A percentile compares a stretch with the other conserved stretches of the same genome.
These are phyloP conservation scores for Claviceps paspali DNA, from an alignment of 2,329 filamentous ascomycete genomes.

Conservation along the genomic window DNA sequence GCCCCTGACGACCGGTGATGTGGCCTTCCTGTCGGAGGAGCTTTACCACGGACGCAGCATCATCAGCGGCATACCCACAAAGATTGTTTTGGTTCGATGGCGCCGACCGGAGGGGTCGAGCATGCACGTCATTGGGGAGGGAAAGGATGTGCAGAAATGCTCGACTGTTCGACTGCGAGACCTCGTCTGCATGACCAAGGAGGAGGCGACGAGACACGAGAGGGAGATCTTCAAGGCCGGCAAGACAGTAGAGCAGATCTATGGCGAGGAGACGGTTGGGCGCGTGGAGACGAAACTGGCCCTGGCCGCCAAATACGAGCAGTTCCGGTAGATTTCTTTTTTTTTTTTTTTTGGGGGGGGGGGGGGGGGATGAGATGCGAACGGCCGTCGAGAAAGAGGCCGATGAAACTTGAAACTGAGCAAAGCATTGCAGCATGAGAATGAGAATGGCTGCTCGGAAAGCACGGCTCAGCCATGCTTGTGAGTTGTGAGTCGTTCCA, in stretches of 20 bases:
- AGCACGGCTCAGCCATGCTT: too few species aligned
- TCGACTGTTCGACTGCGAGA: constrained; percentile 55
- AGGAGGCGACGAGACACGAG: constrained; percentile 70
- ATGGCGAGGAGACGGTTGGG: constrained; percentile 50
- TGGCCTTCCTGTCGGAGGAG: constrained; percentile 81
- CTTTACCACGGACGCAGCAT: constrained; percentile 72
- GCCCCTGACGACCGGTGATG: constrained; percentile 62
- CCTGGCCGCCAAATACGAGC: constrained; percentile 50
- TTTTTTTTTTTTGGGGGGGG: background rate
- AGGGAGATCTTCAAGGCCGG: constrained; percentile 59
- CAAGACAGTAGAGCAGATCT: constrained; percentile 56
- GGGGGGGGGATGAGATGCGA: too few species aligned
- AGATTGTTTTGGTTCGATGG: constrained; percentile 73
- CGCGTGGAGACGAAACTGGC: constrained; percentile 50
- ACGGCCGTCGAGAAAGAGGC: too few species aligned
- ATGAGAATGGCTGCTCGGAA: too few species aligned
- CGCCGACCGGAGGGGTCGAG: constrained; percentile 45
- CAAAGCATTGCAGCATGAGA: too few species aligned
- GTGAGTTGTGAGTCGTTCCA: too few species aligned
- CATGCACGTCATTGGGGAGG: constrained; percentile 43
- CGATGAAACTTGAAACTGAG: too few species aligned
- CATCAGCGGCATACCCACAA: constrained; percentile 66
- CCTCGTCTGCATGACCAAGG: constrained; percentile 83
- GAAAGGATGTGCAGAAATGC: constrained; percentile 59
- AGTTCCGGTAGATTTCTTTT: constrained; percentile 23